Conservation (phyloP, 2,329 filamentous ascomycete species). For the Amauroascus niger region DNA sequence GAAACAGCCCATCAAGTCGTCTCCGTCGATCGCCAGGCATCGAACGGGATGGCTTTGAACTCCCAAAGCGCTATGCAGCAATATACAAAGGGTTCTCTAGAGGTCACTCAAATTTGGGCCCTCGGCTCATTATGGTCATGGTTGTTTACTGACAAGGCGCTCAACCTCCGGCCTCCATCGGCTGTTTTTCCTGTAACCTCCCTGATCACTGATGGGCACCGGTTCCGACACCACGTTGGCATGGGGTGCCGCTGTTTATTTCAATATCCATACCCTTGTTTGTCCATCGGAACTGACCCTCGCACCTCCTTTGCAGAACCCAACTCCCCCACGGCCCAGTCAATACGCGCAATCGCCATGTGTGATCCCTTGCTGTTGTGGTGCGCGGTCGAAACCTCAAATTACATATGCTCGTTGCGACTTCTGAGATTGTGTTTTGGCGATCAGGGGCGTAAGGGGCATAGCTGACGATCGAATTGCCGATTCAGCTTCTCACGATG, state of each 20-base stretch:
- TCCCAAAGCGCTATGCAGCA: not conserved
- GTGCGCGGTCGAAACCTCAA: not conserved
- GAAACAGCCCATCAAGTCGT: not conserved
- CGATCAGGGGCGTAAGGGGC: not conserved
- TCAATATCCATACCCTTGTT: not conserved
- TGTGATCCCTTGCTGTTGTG: too few species aligned
- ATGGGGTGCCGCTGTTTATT: not conserved
- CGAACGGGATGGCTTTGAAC: not conserved
- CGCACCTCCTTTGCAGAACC: not conserved
- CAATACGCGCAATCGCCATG: too few species aligned
- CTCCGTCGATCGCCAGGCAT: not conserved
- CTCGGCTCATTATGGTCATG: not conserved
- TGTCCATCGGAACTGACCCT: not conserved
- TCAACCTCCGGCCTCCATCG: slow-evolving; percentile 1
- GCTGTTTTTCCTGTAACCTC: not conserved
- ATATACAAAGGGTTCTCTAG: not conserved
- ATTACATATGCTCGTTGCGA: not conserved
- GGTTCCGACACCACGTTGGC: not conserved
- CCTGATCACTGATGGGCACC: not conserved
- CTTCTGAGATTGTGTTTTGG: not conserved
- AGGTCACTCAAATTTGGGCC: not conserved
- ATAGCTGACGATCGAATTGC: not conserved
- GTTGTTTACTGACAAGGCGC: not conserved
- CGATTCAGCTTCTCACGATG: not conserved
- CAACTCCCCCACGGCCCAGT: not conserved